A percentile compares a stretch with the other conserved stretches of the same genome.
phyloP scores from a whole-genome alignment of 768 basidiomycete species.

The Leccinum rimulosum region DNA sequence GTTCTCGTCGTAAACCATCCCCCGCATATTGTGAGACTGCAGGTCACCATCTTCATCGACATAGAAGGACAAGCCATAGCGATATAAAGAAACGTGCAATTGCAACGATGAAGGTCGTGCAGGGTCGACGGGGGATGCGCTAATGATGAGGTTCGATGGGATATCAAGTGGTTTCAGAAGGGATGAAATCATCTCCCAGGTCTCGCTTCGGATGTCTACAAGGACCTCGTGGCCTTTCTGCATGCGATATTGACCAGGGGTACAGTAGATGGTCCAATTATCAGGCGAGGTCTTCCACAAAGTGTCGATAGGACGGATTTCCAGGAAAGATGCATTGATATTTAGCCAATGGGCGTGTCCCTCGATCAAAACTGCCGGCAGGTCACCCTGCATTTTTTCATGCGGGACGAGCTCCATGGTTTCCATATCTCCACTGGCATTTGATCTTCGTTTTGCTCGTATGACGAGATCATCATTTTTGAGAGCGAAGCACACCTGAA shows the following conservation, averaged over 20 bases:
- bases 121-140: too few relatives aligned
- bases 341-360: conserved; percentile 30
- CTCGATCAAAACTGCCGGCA: conserved; percentile 18
- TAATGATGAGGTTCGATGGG: too few relatives aligned
- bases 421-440: background rate
- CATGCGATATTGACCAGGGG: conserved; percentile 3
- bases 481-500: conserved; percentile 23
- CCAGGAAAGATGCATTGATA: conserved; percentile 14
- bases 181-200: conserved; percentile 21
- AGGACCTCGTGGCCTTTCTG: conserved; percentile 4
- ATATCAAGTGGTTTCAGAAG: background rate
- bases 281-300: conserved; percentile 17
- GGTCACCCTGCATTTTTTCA: conserved; percentile 13
- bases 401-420: conserved; percentile 21
- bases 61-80: too few relatives aligned
- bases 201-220: conserved; percentile 23
- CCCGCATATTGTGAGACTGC: too few relatives aligned
- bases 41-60: too few relatives aligned
- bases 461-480: conserved; percentile 8
- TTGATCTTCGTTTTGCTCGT: conserved; percentile 5
- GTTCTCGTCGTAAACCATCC: too few relatives aligned
- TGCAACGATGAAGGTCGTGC: too few relatives aligned
- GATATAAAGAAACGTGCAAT: too few relatives aligned
- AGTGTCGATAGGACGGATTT: conserved; percentile 21
- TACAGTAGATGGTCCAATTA: conserved; percentile 22